Conservation (phyloP, 2,329 filamentous ascomycete species). For the Cordyceps pruinosa region DNA sequence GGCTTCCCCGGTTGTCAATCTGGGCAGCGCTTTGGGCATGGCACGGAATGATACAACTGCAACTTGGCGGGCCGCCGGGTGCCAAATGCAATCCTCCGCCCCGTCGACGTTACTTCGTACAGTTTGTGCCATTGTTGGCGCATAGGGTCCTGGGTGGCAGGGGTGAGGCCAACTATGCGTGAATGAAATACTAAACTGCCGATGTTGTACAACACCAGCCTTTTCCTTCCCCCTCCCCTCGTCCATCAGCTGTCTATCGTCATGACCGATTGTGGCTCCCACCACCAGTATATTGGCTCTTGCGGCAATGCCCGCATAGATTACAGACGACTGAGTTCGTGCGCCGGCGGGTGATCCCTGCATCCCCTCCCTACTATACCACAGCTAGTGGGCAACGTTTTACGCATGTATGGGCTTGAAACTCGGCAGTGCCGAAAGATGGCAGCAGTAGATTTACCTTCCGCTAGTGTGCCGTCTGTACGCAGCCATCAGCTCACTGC, state of each 20-base stretch:
- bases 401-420: neutral
- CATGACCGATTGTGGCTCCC: too few species aligned
- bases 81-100: neutral
- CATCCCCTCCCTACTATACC: neutral
- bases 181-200: too few species aligned
- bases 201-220: too few species aligned
- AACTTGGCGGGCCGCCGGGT: neutral
- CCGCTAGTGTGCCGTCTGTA: neutral
- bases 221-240: too few species aligned
- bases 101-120: neutral
- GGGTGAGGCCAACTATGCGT: too few species aligned
- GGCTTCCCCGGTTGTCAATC: too few species aligned
- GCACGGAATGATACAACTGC: neutral
- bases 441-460: neutral
- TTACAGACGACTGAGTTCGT: too few species aligned
- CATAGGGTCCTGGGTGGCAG: too few species aligned
- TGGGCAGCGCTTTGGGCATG: neutral
- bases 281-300: too few species aligned
- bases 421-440: neutral
- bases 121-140: neutral
- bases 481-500: neutral
- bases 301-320: too few species aligned
- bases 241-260: too few species aligned
- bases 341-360: too few species aligned
- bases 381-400: neutral